Evolutionary conservation across 345 rosid species (phyloP), one percentile per base, ranked within the genome.

Genomic region (Linum tenue): DNA sequence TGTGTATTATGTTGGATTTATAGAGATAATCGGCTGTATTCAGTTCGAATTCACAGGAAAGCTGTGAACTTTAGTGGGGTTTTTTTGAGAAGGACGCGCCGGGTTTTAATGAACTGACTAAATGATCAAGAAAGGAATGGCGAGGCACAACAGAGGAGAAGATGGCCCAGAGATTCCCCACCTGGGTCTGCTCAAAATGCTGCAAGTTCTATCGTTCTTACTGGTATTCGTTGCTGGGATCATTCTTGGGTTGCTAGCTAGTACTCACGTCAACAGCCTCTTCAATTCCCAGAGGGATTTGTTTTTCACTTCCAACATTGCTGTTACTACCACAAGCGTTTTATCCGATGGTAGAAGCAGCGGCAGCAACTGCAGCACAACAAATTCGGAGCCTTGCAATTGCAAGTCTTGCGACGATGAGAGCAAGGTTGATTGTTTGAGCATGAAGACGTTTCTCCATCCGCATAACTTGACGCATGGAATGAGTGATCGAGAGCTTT

Each of bases 221-320:
- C 82, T 87, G 9, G 82, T 92, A 40, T 92, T 92, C 65, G 83
- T 85, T 7, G 95, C 94, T 0, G 97, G 98, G 8, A 77, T 92
- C 39, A 85, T 90, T 35, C 73, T 87, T 35, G 98, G 98, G 8
- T 82, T 90, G 53, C 79, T 77, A 4, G 76, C 94, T 0, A 87
- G 87, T 73, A 77, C 94, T 17, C 91, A 86, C 62, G 71, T 90
- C 67, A 84, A 81, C 64, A 81, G 74, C 2, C 80, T 81, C 74
- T 86, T 90, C 79, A 69, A 73, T 53, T 77, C 89, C 2, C 84
- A 79, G 53, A 77, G 83, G 39, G 62, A 74, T 41, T 67, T 80
- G n/a, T 70, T 83, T 9, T 72, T 81, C 48, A 59, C 84, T 5
- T 63, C 63, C 36, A 80, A 75, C 64, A 66, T 70, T 1, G 82